Percentiles rank a stretch among this genome's conserved stretches.
These are phyloP conservation scores for Hypoxylon fuscum DNA, from an alignment of 495 filamentous ascomycete genomes.

Conservation along the genomic window DNA sequence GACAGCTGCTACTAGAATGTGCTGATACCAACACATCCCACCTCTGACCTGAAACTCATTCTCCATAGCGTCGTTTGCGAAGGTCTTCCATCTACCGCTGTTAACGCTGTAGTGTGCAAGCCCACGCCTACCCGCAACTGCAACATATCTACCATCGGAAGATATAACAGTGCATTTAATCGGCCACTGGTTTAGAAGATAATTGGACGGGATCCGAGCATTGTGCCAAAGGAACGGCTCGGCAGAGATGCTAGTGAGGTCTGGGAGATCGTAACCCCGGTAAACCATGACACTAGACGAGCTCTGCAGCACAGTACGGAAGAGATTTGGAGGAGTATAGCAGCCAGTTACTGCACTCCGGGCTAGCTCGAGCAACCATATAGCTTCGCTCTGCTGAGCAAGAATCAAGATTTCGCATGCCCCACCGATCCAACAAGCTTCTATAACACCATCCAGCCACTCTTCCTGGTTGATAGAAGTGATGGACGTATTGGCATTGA, in stretches of 20 bases:
- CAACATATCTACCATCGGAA: slow-evolving; percentile 91
- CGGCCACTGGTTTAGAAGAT: slow-evolving; percentile 91
- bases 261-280: slow-evolving; percentile 88
- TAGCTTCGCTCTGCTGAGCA: slow-evolving; percentile 70
- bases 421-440: slow-evolving; percentile 85
- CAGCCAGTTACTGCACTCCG: slow-evolving; percentile 90
- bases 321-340: slow-evolving; percentile 88
- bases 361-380: slow-evolving; percentile 92
- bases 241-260: slow-evolving; percentile 89
- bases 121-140: slow-evolving; percentile 90
- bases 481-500: slow-evolving; percentile 71
- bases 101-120: slow-evolving; percentile 95
- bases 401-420: slow-evolving; percentile 85
- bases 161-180: slow-evolving; percentile 87
- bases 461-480: slow-evolving; percentile 73
- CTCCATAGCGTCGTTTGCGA: slow-evolving; percentile 80
- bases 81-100: slow-evolving; percentile 95
- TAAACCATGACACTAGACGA: slow-evolving; percentile 88
- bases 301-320: slow-evolving; percentile 87
- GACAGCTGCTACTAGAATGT: slow-evolving; percentile 93
- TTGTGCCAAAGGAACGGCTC: slow-evolving; percentile 94
- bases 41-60: slow-evolving; percentile 91
- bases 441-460: slow-evolving; percentile 79
- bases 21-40: slow-evolving; percentile 98
- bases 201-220: slow-evolving; percentile 82